Conservation (phyloP, 1,139 yeast species). For the Zygoascus hellenicus region DNA sequence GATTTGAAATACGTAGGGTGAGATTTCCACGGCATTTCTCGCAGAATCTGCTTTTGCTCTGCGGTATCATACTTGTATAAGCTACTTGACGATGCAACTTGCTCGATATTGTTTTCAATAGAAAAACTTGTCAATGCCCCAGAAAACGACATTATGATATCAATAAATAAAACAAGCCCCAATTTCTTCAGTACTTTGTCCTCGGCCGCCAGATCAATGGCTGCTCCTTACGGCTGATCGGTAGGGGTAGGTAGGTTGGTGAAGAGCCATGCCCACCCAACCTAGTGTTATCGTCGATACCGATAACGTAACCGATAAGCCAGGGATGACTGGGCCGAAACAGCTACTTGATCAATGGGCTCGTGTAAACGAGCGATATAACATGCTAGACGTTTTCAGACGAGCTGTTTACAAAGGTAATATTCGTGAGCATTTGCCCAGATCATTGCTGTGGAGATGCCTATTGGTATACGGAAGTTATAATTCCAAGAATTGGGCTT, state of each 20-base stretch:
- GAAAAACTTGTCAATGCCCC: slow-evolving; percentile 1
- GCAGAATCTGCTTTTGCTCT: slow-evolving; percentile 28
- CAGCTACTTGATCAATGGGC: slow-evolving; percentile 4
- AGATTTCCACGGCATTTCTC: slow-evolving; percentile 41
- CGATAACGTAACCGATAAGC: not conserved
- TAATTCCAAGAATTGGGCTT: slow-evolving; percentile 21
- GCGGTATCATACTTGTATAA: slow-evolving; percentile 29
- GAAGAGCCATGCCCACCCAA: not conserved
- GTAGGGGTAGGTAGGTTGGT: not conserved
- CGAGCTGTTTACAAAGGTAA: slow-evolving; percentile 13
- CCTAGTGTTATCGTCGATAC: not conserved
- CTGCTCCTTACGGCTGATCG: not conserved
- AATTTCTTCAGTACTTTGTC: not conserved
- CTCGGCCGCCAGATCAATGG: not conserved
- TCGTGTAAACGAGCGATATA: slow-evolving; percentile 6
- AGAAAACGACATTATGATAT: not conserved
- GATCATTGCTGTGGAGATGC: slow-evolving; percentile 27
- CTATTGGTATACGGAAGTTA: slow-evolving; percentile 22
- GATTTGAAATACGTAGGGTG: slow-evolving; percentile 59
- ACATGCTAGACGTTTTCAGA: slow-evolving; percentile 5
- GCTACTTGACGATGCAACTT: slow-evolving; percentile 23
- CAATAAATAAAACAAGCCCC: not conserved
- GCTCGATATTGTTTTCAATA: slow-evolving; percentile 4
- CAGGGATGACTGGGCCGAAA: not conserved
- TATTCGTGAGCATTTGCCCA: slow-evolving; percentile 19